A percentile compares a stretch with the other conserved stretches of the same genome.
These are phyloP conservation scores for Talaromyces ruber DNA, from an alignment of 495 filamentous ascomycete species.

Conservation along the genomic window DNA sequence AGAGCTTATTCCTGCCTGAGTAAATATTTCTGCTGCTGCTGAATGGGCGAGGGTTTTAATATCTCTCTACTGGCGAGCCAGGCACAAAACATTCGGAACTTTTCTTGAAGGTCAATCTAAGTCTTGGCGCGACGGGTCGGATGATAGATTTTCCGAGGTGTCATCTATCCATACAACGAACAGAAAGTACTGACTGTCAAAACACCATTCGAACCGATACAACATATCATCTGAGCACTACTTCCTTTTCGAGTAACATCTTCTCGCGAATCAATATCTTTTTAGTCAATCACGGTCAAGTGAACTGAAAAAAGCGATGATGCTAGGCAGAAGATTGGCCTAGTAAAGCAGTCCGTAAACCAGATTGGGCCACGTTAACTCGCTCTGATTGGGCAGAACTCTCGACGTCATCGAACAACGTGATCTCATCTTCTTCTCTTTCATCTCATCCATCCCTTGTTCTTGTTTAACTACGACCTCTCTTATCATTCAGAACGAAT, in stretches of 20 bases:
- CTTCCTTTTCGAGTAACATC: too few species aligned
- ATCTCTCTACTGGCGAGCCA: background rate
- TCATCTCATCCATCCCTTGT: background rate
- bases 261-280: too few species aligned
- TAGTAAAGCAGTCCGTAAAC: background rate
- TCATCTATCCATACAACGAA: background rate
- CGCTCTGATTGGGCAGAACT: background rate
- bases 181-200: background rate
- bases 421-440: background rate
- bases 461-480: background rate
- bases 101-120: background rate
- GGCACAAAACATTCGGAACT: background rate
- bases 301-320: too few species aligned
- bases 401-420: constrained; percentile 1
- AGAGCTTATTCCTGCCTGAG: background rate
- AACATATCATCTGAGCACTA: too few species aligned
- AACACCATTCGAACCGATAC: background rate
- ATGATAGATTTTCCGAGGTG: background rate
- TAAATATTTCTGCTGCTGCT: background rate
- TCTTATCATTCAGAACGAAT: background rate
- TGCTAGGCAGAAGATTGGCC: too few species aligned
- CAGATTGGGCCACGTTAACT: background rate
- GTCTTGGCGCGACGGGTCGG: background rate
- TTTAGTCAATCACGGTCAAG: too few species aligned
- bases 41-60: background rate